These are phyloP conservation scores for Daldinia decipiens DNA, from an alignment of 495 filamentous ascomycete genomes.

Conservation along the genomic window DNA sequence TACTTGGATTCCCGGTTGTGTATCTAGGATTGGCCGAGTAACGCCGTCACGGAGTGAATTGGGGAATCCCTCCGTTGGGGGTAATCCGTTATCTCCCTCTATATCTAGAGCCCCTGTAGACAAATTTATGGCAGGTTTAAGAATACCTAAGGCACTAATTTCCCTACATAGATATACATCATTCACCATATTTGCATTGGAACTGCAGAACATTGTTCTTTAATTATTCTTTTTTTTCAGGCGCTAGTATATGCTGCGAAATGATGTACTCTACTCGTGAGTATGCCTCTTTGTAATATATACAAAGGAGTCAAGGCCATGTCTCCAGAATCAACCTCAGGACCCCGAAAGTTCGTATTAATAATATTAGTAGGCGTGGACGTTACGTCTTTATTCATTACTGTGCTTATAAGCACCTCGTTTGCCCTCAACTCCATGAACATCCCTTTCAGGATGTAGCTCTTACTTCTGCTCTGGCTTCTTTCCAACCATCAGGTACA, in stretches of 20 bases:
- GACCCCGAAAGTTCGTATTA: slow-evolving; percentile 14
- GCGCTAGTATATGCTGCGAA: slow-evolving; percentile 21
- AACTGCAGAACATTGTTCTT: not conserved
- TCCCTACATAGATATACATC: too few relatives aligned
- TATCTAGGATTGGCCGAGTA: not conserved
- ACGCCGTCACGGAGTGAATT: slow-evolving; percentile 31
- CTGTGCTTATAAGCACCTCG: slow-evolving; percentile 39
- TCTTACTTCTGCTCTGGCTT: slow-evolving; percentile 70
- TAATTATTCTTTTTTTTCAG: slow-evolving; percentile 9
- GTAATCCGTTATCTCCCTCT: slow-evolving; percentile 28
- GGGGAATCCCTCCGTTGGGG: slow-evolving; percentile 43
- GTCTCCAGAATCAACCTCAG: not conserved
- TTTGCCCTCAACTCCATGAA: not conserved
- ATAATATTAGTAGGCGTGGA: slow-evolving; percentile 31
- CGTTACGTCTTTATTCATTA: slow-evolving; percentile 40
- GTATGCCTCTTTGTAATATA: slow-evolving; percentile 20
- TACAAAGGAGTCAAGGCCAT: slow-evolving; percentile 28
- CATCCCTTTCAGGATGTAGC: not conserved
- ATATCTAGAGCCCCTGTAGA: not conserved
- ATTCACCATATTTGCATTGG: not conserved
- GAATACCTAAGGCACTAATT: too few relatives aligned
- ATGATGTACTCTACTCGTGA: slow-evolving; percentile 3
- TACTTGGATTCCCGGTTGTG: not conserved
- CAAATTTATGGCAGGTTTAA: not conserved
- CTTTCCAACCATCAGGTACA: slow-evolving; percentile 98